Evolutionary conservation across 768 basidiomycete species (phyloP).

Genomic region (Leccinum truebloodii): DNA sequence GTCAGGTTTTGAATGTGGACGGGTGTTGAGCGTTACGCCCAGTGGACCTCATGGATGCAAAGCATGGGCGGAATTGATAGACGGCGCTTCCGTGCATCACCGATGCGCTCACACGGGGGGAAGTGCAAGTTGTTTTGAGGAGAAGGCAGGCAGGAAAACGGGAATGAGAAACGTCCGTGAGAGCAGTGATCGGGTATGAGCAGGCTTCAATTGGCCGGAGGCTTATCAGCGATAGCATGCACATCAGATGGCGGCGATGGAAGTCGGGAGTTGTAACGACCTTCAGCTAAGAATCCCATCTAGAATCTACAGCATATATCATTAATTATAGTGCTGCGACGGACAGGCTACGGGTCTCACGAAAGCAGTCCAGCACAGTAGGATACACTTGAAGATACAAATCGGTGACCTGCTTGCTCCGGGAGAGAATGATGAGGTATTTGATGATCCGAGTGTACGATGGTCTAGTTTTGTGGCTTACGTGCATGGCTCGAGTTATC

Average conservation of each 20-base stretch:
- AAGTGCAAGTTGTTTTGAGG: conserved; percentile 80
- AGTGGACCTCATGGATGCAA: conserved; percentile 51
- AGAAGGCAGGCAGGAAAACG: conserved; percentile 71
- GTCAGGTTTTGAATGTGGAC: background rate
- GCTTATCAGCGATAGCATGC: conserved; percentile 5
- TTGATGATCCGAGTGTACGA: conserved; percentile 75
- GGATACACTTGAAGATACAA: conserved; percentile 99
- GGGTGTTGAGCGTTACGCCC: background rate
- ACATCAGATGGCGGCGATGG: conserved; percentile 59
- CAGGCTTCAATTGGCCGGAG: background rate
- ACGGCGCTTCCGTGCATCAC: conserved; percentile 88
- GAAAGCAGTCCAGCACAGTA: conserved; percentile 78
- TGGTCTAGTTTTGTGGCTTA: background rate
- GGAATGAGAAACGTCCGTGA: conserved; percentile 73
- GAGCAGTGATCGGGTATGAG: conserved; percentile 54
- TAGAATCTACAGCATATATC: background rate
- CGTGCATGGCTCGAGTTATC: background rate
- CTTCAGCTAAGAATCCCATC: background rate
- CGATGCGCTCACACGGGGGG: conserved; percentile 87
- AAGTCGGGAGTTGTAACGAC: background rate
- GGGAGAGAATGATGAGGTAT: conserved; percentile 86
- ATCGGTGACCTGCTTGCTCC: conserved; percentile 82
- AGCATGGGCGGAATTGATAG: conserved; percentile 25
- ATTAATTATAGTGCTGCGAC: conserved; percentile 69
- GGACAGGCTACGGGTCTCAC: conserved; percentile 86